A percentile compares a stretch with the other conserved stretches of the same genome.
Evolutionary conservation across 306 rosid genomes (phyloP).

Genomic region (Cucurbita pepo): DNA sequence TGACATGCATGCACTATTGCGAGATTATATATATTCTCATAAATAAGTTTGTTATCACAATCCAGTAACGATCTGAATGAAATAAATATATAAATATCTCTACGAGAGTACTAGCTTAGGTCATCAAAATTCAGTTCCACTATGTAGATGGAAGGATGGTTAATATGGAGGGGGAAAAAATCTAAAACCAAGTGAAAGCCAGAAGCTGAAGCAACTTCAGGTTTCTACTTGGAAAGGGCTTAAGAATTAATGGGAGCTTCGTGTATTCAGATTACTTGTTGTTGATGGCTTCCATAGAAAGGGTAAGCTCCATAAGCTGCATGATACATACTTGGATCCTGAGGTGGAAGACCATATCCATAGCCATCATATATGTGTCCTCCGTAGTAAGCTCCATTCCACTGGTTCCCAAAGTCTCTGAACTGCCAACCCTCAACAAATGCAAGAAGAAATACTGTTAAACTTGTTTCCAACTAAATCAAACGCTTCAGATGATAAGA

Average conservation of each 20-base stretch:
- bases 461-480: neutral
- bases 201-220: neutral
- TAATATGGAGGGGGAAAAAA: neutral
- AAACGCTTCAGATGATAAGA: neutral
- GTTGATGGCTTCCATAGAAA: slow-evolving; percentile 73
- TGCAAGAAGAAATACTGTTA: slow-evolving; percentile 1
- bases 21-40: neutral
- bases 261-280: slow-evolving; percentile 67
- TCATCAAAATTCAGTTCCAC: slow-evolving; percentile 6
- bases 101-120: slow-evolving; percentile 2
- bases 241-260: neutral
- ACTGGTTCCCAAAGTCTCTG: slow-evolving; percentile 59
- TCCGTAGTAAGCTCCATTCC: slow-evolving; percentile 73
- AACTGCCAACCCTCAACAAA: slow-evolving; percentile 30
- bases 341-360: slow-evolving; percentile 64
- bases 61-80: neutral
- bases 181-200: slow-evolving; percentile 1
- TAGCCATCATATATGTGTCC: slow-evolving; percentile 73
- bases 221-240: neutral
- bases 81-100: neutral
- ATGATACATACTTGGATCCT: slow-evolving; percentile 71
- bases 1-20: neutral
- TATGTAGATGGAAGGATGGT: slow-evolving; percentile 1
- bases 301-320: slow-evolving; percentile 80
- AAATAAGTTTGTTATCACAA: neutral